phyloP scores from a whole-genome alignment of 306 rosid species.

The Cucurbita pepo region DNA sequence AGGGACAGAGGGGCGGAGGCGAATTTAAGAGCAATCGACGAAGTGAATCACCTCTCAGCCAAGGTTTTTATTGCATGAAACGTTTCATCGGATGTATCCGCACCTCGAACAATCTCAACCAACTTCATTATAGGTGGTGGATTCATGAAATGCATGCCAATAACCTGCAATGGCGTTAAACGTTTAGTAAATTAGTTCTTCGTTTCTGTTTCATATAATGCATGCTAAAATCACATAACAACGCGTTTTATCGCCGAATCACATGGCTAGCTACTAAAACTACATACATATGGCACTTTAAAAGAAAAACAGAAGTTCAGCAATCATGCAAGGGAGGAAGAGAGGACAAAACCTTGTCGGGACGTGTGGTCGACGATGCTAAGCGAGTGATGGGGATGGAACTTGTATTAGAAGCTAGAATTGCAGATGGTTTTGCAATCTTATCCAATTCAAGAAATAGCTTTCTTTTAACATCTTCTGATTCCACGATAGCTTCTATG shows the following conservation, averaged over 20 bases:
- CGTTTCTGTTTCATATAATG: neutral
- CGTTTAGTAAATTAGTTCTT: too few relatives aligned
- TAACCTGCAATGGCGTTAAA: constrained; percentile 31
- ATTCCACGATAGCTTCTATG: constrained; percentile 78
- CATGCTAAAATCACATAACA: neutral
- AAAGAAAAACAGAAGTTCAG: neutral
- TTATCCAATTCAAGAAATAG: constrained; percentile 45
- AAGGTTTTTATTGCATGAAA: constrained; percentile 50
- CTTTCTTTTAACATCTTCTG: constrained; percentile 60
- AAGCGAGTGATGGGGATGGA: constrained; percentile 83
- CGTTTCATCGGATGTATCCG: constrained; percentile 68
- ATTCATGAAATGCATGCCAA: constrained; percentile 97
- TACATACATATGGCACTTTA: neutral
- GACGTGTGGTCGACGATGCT: constrained; percentile 52
- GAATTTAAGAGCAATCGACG: neutral
- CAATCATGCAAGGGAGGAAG: too few relatives aligned
- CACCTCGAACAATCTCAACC: constrained; percentile 74
- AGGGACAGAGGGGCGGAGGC: neutral
- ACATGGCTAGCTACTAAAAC: neutral
- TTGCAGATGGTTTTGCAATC: constrained; percentile 45
- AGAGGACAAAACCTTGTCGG: constrained; percentile 33
- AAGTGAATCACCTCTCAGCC: constrained; percentile 46
- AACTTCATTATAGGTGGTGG: constrained; percentile 88
- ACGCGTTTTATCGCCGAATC: too few relatives aligned
- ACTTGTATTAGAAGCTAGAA: constrained; percentile 93